These are phyloP conservation scores for Trichoderma asperellum DNA, from an alignment of 2,329 filamentous ascomycete species.

Conservation along the genomic window DNA sequence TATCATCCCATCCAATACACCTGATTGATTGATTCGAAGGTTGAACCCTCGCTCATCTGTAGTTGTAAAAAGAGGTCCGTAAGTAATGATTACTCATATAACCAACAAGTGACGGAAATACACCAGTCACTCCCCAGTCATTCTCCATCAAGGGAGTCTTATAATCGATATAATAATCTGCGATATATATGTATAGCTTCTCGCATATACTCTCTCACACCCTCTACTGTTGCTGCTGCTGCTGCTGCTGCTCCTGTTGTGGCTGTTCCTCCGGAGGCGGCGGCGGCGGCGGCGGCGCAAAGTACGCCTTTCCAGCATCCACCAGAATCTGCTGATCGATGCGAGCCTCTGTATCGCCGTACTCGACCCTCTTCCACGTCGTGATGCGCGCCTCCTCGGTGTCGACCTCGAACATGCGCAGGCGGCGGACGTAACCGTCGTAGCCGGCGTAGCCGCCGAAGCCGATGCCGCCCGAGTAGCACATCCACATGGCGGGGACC, in stretches of 20 bases:
- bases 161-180: not conserved
- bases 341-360: conserved; percentile 56
- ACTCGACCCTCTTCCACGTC: conserved; percentile 90
- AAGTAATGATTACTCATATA: not conserved
- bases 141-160: not conserved
- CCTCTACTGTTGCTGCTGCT: not conserved
- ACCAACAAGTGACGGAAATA: not conserved
- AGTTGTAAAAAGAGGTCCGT: not conserved
- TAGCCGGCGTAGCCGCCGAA: conserved; percentile 97
- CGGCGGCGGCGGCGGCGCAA: conserved; percentile 4
- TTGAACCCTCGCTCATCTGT: not conserved
- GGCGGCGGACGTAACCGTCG: conserved; percentile 77
- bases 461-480: conserved; percentile 87
- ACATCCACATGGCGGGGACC: conserved; percentile 90
- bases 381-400: conserved; percentile 85
- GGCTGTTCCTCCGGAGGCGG: conserved; percentile 2
- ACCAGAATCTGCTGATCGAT: conserved; percentile 70
- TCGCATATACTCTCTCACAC: not conserved
- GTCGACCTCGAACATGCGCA: conserved; percentile 91
- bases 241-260: not conserved
- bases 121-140: not conserved
- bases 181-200: not conserved
- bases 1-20: not conserved
- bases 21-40: not conserved
- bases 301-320: conserved; percentile 54